Base-by-base conservation (phyloP, 2,329 filamentous ascomycete species). In the Remersonia thermophila region DNA sequence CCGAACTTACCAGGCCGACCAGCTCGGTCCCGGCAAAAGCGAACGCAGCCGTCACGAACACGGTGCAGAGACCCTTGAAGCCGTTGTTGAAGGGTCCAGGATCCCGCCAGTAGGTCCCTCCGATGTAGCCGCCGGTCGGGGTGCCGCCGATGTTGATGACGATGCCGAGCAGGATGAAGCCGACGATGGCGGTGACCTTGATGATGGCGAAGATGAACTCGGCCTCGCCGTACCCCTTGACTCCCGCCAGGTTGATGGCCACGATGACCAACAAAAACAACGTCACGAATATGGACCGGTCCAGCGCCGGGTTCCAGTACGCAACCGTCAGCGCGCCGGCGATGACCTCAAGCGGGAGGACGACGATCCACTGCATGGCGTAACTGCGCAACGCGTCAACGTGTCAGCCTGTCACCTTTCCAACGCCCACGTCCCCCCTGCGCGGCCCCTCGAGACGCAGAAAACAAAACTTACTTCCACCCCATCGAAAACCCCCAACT, bases 41-140 rank as follows among this genome's bases (percentile, higher is more conserved):
- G 50, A 84, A 84, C 3, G 80, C 79, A 3, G 80, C 79, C 1
- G 75, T 83, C 33, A 84, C 78, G 45, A 83, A 81, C 35, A 78
- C 76, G 40, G 67, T 69, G 54, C 79, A 84, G 43, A 84, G 71
- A 1, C 81, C 81, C 44, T 80, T 79, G 61, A 85, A 84, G 18
- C 80, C 80, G 48, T 83, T 73, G 51, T 78, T 61, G 55, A 85
- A 86, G 0, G 67, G 65, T 14, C 67, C 67, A 0, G 67, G 61
- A 16, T 66, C 51, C 36, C 67, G 51, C 67, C 69, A 69, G 25
- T 63, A 61, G 4, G 62, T 59, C 1, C 64, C 63, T 11, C 71
- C 67, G 49, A 57, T 66, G 51, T 71, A 71, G 25, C 67, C 65
- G 15, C 49, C 57, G 1, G 59, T 62, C 3, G 75, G 73, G 1